These are phyloP conservation scores for Anisodus acutangulus DNA, from an alignment of 257 asterid species.

Conservation along the genomic window DNA sequence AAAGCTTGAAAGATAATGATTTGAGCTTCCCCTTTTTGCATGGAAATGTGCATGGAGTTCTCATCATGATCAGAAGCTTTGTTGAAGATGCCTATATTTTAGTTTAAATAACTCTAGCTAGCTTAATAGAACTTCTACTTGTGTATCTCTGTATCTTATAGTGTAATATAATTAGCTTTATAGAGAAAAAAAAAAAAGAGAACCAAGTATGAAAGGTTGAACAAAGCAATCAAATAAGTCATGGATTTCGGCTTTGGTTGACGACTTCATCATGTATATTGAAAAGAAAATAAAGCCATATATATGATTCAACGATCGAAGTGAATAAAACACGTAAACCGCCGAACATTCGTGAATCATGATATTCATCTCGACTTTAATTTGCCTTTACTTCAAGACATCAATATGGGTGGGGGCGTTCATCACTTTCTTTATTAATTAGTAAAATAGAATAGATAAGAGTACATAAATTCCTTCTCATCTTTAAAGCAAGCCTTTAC, in stretches of 20 bases:
- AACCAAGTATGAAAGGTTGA: not conserved
- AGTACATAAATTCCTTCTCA: not conserved
- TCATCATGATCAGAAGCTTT: not conserved
- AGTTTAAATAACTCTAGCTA: not conserved
- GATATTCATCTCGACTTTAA: not conserved
- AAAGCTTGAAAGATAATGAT: conserved; percentile 47
- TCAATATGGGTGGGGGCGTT: not conserved
- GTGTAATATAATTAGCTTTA: not conserved
- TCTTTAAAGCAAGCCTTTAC: not conserved
- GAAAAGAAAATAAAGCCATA: not conserved
- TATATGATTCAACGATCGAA: not conserved
- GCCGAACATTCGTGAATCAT: not conserved
- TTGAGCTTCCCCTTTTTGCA: conserved; percentile 8
- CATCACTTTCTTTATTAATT: not conserved
- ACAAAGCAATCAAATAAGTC: conserved; percentile 30
- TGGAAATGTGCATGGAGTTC: conserved; percentile 7
- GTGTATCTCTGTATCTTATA: not conserved
- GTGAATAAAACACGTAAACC: not conserved
- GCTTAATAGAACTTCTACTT: not conserved
- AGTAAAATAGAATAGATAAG: too few species aligned
- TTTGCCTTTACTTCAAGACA: not conserved
- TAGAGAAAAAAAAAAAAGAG: not conserved
- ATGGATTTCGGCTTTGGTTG: conserved; percentile 38
- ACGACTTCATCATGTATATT: not conserved
- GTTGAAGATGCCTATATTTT: conserved; percentile 18